Conservation (phyloP, 176 grass and related monocot genomes). For the Oryza australiensis region DNA sequence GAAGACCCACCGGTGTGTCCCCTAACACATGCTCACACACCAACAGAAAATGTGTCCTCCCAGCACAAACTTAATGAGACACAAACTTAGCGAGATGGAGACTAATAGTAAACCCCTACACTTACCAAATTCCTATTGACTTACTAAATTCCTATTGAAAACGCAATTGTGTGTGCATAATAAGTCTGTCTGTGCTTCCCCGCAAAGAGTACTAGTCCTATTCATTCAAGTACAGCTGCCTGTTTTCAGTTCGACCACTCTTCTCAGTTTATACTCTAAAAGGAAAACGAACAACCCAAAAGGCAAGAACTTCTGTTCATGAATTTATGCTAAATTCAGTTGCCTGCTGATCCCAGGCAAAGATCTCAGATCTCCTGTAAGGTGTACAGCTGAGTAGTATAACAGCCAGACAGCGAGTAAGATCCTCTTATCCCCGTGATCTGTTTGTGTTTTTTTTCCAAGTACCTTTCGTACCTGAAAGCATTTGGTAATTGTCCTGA, state of each 20-base stretch:
- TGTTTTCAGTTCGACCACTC: background rate
- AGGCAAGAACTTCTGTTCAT: background rate
- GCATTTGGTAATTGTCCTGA: conserved; percentile 34
- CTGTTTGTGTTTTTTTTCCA: background rate
- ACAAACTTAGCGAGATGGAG: too few relatives aligned
- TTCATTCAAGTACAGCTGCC: background rate
- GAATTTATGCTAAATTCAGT: background rate
- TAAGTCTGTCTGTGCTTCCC: background rate
- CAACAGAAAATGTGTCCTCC: too few relatives aligned
- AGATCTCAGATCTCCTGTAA: background rate
- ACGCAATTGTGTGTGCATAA: too few relatives aligned
- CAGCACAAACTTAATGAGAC: too few relatives aligned
- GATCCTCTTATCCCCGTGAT: background rate
- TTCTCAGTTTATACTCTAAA: background rate
- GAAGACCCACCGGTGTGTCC: too few relatives aligned
- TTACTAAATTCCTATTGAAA: too few relatives aligned
- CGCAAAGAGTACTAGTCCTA: too few relatives aligned
- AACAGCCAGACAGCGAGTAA: background rate
- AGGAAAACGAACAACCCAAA: background rate
- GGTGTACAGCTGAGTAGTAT: background rate
- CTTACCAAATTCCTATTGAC: too few relatives aligned
- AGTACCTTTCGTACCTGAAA: conserved; percentile 35
- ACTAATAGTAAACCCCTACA: too few relatives aligned
- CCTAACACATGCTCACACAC: too few relatives aligned
- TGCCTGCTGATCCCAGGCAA: conserved; percentile 5